These are phyloP conservation scores for Posidonia oceanica DNA, from an alignment of 116 monocot species.

Conservation along the genomic window DNA sequence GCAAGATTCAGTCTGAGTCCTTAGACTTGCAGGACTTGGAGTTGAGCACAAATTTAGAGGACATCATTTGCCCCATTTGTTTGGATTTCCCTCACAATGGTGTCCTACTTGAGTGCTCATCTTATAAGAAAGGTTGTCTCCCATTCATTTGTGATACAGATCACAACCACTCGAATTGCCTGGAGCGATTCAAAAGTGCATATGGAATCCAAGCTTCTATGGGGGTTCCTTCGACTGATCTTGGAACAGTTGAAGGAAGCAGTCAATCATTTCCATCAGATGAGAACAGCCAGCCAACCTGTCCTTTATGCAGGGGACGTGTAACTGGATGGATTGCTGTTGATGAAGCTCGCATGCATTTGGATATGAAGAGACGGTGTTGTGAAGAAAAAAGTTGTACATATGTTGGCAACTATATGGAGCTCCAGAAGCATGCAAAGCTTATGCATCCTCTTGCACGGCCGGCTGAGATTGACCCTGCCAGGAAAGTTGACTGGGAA, in stretches of 20 bases:
- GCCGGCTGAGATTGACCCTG: constrained; percentile 71
- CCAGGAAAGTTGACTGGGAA: constrained; percentile 61
- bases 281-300: constrained; percentile 28
- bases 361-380: constrained; percentile 43
- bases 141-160: constrained; percentile 78
- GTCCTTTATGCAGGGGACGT: constrained; percentile 73
- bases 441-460: constrained; percentile 49
- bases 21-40: too few relatives aligned
- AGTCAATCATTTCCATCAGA: constrained; percentile 19
- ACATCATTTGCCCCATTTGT: constrained; percentile 76
- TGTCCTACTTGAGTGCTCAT: constrained; percentile 64
- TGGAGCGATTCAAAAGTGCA: constrained; percentile 48
- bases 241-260: background rate
- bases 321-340: constrained; percentile 55
- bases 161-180: constrained; percentile 65
- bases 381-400: constrained; percentile 56
- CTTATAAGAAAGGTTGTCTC: constrained; percentile 64
- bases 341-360: constrained; percentile 35
- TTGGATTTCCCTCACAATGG: constrained; percentile 79
- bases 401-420: constrained; percentile 38
- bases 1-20: too few relatives aligned
- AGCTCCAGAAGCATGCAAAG: constrained; percentile 40
- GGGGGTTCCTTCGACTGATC: constrained; percentile 9
- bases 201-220: constrained; percentile 21
- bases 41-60: constrained; percentile 32